Conservation (phyloP, 495 filamentous ascomycete genomes). For the Darksidea phi region DNA sequence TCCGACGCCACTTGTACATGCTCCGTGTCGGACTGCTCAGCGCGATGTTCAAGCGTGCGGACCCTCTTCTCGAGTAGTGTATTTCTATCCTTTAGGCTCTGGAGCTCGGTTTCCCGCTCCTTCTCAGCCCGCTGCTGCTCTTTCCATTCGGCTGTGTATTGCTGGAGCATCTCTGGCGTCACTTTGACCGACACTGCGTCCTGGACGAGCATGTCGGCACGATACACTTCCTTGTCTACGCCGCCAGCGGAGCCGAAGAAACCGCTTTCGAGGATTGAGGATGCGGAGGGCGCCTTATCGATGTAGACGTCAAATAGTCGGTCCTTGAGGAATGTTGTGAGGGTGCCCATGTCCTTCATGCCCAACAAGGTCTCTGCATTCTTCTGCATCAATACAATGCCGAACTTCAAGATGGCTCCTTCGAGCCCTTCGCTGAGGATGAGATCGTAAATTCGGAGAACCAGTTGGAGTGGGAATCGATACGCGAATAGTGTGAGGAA, state of each 20-base stretch:
- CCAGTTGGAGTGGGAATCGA: slow-evolving; percentile 92
- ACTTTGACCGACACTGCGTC: slow-evolving; percentile 92
- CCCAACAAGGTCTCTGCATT: slow-evolving; percentile 74
- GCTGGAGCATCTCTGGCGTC: slow-evolving; percentile 71
- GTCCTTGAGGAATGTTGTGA: slow-evolving; percentile 90
- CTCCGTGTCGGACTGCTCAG: slow-evolving; percentile 86
- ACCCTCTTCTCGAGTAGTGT: slow-evolving; percentile 65
- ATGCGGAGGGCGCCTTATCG: slow-evolving; percentile 82
- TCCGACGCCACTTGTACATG: slow-evolving; percentile 91
- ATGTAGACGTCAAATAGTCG: slow-evolving; percentile 95
- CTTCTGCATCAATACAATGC: slow-evolving; percentile 91
- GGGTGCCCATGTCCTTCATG: slow-evolving; percentile 84
- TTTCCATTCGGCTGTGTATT: slow-evolving; percentile 87
- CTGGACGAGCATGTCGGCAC: slow-evolving; percentile 86
- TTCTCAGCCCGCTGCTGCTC: slow-evolving; percentile 75
- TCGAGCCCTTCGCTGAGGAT: slow-evolving; percentile 94
- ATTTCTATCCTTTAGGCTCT: slow-evolving; percentile 65
- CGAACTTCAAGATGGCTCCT: slow-evolving; percentile 86
- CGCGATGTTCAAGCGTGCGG: slow-evolving; percentile 78
- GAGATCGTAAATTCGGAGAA: slow-evolving; percentile 93
- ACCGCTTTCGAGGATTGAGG: slow-evolving; percentile 87
- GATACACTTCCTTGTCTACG: slow-evolving; percentile 91
- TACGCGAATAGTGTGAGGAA: slow-evolving; percentile 99
- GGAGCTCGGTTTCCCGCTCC: slow-evolving; percentile 81
- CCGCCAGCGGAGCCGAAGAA: slow-evolving; percentile 91